A percentile compares a stretch with the other conserved stretches of the same genome.
phyloP scores from a whole-genome alignment of 2,329 filamentous ascomycete genomes.

The Botrytis squamosa region DNA sequence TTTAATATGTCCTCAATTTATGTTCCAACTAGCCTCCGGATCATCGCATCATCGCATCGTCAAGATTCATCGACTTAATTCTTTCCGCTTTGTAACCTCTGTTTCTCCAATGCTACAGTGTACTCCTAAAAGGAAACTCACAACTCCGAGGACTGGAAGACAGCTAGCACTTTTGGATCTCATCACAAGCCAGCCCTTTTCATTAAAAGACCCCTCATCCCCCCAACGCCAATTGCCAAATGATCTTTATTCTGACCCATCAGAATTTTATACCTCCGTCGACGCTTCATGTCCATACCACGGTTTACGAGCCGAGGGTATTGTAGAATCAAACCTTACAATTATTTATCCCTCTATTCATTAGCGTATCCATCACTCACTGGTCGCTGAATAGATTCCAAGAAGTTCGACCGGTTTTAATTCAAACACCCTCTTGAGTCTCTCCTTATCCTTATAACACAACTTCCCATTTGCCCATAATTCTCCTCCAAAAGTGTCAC shows the following conservation, averaged over 20 bases:
- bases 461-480: conserved; percentile 23
- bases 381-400: not conserved
- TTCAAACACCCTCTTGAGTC: conserved; percentile 8
- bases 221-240: no score
- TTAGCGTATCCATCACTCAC: not conserved
- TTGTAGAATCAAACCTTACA: not conserved
- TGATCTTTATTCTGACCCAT: not conserved
- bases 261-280: no score
- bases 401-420: not conserved
- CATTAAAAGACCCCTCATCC: not conserved
- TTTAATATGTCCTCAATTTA: not conserved
- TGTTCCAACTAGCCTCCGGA: not conserved
- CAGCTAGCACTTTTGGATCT: not conserved
- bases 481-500: conserved; percentile 18
- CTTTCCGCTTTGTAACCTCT: not conserved
- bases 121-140: not conserved
- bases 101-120: not conserved
- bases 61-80: not conserved
- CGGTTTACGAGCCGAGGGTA: not conserved
- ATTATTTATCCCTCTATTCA: not conserved
- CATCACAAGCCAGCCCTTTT: not conserved
- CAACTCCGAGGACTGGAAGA: not conserved
- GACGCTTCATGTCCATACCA: not conserved
- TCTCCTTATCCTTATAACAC: conserved; percentile 6
- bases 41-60: not conserved